Evolutionary conservation across 495 filamentous ascomycete genomes (phyloP).

Genomic region (Annulohypoxylon moriforme): DNA sequence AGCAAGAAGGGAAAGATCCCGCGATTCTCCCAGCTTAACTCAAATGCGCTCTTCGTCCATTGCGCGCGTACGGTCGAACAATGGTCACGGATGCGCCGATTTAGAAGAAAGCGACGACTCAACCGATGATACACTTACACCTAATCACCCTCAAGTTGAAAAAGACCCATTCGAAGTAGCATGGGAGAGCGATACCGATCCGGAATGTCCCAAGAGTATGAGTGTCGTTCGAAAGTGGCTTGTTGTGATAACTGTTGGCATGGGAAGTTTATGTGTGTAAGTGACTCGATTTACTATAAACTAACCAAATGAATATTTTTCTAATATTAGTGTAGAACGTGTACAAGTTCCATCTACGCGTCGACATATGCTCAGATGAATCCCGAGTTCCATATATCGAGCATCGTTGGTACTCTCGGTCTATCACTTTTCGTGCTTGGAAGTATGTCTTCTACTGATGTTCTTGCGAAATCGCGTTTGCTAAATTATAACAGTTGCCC

Average conservation of each 20-base stretch:
- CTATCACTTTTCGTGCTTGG: conserved; percentile 84
- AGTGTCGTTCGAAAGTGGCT: conserved; percentile 77
- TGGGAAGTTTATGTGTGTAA: conserved; percentile 86
- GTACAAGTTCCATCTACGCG: conserved; percentile 89
- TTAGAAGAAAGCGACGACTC: conserved; percentile 51
- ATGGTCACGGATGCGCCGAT: conserved; percentile 69
- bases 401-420: conserved; percentile 80
- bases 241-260: conserved; percentile 76
- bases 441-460: conserved; percentile 48
- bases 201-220: conserved; percentile 77
- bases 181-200: conserved; percentile 80
- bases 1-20: neutral
- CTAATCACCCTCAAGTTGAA: conserved; percentile 38
- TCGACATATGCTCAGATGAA: conserved; percentile 85
- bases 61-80: conserved; percentile 64
- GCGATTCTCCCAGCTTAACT: neutral
- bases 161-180: conserved; percentile 70
- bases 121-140: conserved; percentile 40
- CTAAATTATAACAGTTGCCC: conserved; percentile 56
- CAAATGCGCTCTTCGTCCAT: conserved; percentile 28
- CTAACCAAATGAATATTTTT: neutral
- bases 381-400: conserved; percentile 75
- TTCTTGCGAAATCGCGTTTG: conserved; percentile 30
- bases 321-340: conserved; percentile 68
- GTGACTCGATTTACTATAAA: conserved; percentile 47